A percentile compares a stretch with the other conserved stretches of the same genome.
Conservation (phyloP, 2,329 filamentous ascomycete genomes). For the Claviceps sp. region DNA sequence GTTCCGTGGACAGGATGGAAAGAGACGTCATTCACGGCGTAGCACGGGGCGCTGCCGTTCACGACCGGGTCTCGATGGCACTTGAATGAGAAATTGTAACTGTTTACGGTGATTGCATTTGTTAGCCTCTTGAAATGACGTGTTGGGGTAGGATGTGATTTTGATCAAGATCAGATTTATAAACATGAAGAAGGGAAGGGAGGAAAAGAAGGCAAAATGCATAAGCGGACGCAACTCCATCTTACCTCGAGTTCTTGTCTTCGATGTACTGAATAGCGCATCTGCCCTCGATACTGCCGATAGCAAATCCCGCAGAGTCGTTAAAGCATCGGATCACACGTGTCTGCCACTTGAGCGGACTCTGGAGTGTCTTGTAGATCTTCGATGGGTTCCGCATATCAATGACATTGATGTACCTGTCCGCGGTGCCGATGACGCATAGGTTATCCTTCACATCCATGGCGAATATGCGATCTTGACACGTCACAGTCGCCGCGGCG, state of each 20-base stretch:
- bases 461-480: conserved; percentile 72
- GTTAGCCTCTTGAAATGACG: background rate
- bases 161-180: no score
- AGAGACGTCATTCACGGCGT: conserved; percentile 91
- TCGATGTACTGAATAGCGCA: conserved; percentile 98
- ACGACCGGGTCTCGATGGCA: conserved; percentile 78
- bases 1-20: conserved; percentile 96
- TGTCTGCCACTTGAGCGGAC: conserved; percentile 96
- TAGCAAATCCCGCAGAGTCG: conserved; percentile 81
- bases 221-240: background rate
- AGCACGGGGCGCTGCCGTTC: conserved; percentile 68
- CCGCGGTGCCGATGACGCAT: conserved; percentile 82
- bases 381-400: conserved; percentile 78
- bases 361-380: conserved; percentile 94
- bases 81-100: conserved; percentile 97
- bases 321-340: conserved; percentile 89
- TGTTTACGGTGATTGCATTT: conserved; percentile 15
- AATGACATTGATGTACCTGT: conserved; percentile 91
- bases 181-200: no score
- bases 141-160: no score
- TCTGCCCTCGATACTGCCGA: conserved; percentile 91
- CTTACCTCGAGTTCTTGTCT: conserved; percentile 72
- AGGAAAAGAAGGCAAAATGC: no score
- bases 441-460: conserved; percentile 86
- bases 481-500: conserved; percentile 48